Conservation (phyloP, 805 yeast species). For the Teunomyces aglyptinius region DNA sequence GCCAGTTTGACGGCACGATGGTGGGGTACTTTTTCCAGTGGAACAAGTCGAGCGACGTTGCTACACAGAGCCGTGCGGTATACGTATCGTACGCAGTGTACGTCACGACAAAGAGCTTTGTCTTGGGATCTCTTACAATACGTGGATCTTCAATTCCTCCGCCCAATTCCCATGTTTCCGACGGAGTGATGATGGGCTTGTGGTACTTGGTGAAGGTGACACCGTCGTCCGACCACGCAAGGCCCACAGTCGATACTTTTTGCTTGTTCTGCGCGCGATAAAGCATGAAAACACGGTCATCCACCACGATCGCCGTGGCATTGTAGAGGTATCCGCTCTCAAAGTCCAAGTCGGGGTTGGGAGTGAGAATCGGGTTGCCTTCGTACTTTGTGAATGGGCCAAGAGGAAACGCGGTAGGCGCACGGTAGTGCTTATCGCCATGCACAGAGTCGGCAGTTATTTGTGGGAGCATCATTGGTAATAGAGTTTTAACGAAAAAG, state of each 20-base stretch:
- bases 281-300: constrained; percentile 33
- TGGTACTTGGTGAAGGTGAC: constrained; percentile 27
- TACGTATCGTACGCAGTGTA: constrained; percentile 39
- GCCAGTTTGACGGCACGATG: constrained; percentile 30
- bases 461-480: constrained; percentile 18
- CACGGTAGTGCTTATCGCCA: constrained; percentile 30
- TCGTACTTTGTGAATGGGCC: constrained; percentile 39
- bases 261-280: constrained; percentile 39
- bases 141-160: constrained; percentile 47
- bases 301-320: constrained; percentile 43
- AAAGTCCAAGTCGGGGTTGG: constrained; percentile 36
- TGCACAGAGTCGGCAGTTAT: constrained; percentile 24
- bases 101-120: constrained; percentile 36
- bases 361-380: constrained; percentile 38
- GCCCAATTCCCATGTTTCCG: constrained; percentile 38
- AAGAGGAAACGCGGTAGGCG: constrained; percentile 38
- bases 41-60: constrained; percentile 34
- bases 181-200: constrained; percentile 33
- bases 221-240: constrained; percentile 44
- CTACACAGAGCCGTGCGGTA: constrained; percentile 40
- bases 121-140: constrained; percentile 35
- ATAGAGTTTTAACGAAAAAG: neutral
- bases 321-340: constrained; percentile 41
- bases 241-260: constrained; percentile 33
- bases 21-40: constrained; percentile 40